Percentiles rank a stretch among this genome's conserved stretches.
These are phyloP conservation scores for Taxillus chinensis DNA, from an alignment of 164 flowering plant species.

Conservation along the genomic window DNA sequence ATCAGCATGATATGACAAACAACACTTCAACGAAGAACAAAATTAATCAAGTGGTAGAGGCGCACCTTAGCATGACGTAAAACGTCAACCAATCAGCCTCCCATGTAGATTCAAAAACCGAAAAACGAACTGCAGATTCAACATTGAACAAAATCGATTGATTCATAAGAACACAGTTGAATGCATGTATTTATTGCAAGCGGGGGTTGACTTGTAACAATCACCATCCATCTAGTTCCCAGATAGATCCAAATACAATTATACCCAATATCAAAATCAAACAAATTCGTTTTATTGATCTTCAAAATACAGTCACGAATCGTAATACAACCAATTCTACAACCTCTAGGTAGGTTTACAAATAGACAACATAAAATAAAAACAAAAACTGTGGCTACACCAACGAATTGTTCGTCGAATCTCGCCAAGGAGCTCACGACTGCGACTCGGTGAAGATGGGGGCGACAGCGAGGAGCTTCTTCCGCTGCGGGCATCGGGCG, in stretches of 20 bases:
- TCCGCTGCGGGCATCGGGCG: constrained; percentile 21
- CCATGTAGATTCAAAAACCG: too few species aligned
- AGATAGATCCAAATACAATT: background rate
- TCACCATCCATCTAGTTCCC: too few species aligned
- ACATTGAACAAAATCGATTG: too few species aligned
- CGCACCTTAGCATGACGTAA: too few species aligned
- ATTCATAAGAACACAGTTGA: too few species aligned
- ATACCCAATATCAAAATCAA: background rate
- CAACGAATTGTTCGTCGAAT: background rate
- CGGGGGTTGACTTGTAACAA: too few species aligned
- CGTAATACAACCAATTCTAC: background rate
- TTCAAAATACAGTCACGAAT: background rate
- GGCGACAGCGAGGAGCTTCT: constrained; percentile 20
- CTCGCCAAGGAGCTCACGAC: background rate
- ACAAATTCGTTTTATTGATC: background rate
- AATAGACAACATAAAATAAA: background rate
- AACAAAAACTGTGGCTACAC: background rate
- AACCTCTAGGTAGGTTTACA: background rate
- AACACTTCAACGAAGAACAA: too few species aligned
- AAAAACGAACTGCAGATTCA: too few species aligned
- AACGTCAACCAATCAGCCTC: too few species aligned
- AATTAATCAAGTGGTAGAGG: too few species aligned
- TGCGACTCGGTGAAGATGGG: constrained; percentile 5
- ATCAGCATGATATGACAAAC: too few species aligned
- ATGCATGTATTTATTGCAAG: too few species aligned